phyloP scores from a whole-genome alignment of 495 filamentous ascomycete genomes.

The Podospora tetraspora region DNA sequence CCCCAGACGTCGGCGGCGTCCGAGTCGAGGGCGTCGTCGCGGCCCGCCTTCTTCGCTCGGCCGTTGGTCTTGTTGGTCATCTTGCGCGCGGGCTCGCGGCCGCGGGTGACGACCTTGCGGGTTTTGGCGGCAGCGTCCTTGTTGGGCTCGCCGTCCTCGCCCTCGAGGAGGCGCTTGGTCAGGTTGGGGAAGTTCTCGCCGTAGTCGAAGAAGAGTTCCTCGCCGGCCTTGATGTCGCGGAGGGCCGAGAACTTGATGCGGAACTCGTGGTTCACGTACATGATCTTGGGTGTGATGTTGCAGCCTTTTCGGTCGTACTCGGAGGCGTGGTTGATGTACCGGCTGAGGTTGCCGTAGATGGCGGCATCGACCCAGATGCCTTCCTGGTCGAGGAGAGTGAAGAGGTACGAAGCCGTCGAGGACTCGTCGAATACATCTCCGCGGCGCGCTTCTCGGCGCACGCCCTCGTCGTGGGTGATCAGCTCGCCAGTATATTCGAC shows the following conservation, averaged over 20 bases:
- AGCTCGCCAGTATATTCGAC: slow-evolving; percentile 72
- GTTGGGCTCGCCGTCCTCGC: slow-evolving; percentile 34
- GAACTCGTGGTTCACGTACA: slow-evolving; percentile 59
- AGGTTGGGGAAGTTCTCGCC: slow-evolving; percentile 49
- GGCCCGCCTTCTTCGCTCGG: slow-evolving; percentile 5
- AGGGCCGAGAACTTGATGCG: slow-evolving; percentile 63
- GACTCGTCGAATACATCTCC: slow-evolving; percentile 60
- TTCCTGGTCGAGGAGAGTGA: slow-evolving; percentile 54
- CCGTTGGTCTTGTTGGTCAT: slow-evolving; percentile 12
- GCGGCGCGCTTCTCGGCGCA: slow-evolving; percentile 49
- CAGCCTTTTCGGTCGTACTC: slow-evolving; percentile 43
- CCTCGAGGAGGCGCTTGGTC: slow-evolving; percentile 45
- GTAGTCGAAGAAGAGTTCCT: slow-evolving; percentile 71
- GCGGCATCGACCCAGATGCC: slow-evolving; percentile 50
- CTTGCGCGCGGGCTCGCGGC: slow-evolving; percentile 19
- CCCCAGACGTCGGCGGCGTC: slow-evolving; percentile 19
- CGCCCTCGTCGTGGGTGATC: slow-evolving; percentile 57
- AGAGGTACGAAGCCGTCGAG: slow-evolving; percentile 58
- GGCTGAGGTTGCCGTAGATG: slow-evolving; percentile 50
- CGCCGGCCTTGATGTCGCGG: slow-evolving; percentile 53
- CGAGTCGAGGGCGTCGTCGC: slow-evolving; percentile 17
- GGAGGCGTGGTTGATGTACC: slow-evolving; percentile 65
- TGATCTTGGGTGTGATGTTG: slow-evolving; percentile 52
- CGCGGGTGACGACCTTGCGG: slow-evolving; percentile 18
- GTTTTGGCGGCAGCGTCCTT: slow-evolving; percentile 12